These are phyloP conservation scores for Aspergillus aculeatus DNA, from an alignment of 2,329 filamentous ascomycete species.

Conservation along the genomic window DNA sequence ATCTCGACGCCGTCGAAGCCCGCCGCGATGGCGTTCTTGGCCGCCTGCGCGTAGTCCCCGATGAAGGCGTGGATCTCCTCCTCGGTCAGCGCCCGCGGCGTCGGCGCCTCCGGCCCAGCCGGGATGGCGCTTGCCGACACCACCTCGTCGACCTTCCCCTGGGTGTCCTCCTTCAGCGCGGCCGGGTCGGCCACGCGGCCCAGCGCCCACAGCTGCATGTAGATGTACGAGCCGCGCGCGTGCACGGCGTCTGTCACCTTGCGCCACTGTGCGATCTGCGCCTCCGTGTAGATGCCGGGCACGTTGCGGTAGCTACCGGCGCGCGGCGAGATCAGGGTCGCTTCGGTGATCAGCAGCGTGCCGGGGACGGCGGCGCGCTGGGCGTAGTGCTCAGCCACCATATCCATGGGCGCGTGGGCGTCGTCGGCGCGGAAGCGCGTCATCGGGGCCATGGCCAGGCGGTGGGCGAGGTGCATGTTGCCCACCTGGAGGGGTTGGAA, in stretches of 20 bases:
- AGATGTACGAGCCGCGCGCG: slow-evolving; percentile 60
- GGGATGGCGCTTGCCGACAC: slow-evolving; percentile 26
- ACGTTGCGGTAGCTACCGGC: slow-evolving; percentile 52
- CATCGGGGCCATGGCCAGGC: slow-evolving; percentile 58
- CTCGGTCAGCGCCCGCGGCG: slow-evolving; percentile 33
- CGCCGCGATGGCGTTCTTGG: slow-evolving; percentile 53
- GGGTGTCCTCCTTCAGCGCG: slow-evolving; percentile 18
- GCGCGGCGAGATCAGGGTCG: slow-evolving; percentile 50
- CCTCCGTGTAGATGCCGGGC: slow-evolving; percentile 58
- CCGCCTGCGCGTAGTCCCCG: slow-evolving; percentile 45
- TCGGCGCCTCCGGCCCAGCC: slow-evolving; percentile 22
- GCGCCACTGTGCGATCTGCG: slow-evolving; percentile 62
- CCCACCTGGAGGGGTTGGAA: slow-evolving; percentile 46
- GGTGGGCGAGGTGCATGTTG: slow-evolving; percentile 41
- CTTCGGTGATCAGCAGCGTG: slow-evolving; percentile 61
- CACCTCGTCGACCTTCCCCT: slow-evolving; percentile 13
- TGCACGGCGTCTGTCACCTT: slow-evolving; percentile 63
- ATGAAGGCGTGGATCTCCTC: slow-evolving; percentile 47
- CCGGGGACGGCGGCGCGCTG: slow-evolving; percentile 55
- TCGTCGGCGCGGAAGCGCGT: slow-evolving; percentile 55
- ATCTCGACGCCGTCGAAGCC: slow-evolving; percentile 56
- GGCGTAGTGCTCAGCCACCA: slow-evolving; percentile 53
- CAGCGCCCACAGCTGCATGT: slow-evolving; percentile 61
- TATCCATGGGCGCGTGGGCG: slow-evolving; percentile 48
- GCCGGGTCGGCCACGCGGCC: slow-evolving; percentile 54